Conservation (phyloP, 495 filamentous ascomycete genomes). For the Penicillium longicatenatum region DNA sequence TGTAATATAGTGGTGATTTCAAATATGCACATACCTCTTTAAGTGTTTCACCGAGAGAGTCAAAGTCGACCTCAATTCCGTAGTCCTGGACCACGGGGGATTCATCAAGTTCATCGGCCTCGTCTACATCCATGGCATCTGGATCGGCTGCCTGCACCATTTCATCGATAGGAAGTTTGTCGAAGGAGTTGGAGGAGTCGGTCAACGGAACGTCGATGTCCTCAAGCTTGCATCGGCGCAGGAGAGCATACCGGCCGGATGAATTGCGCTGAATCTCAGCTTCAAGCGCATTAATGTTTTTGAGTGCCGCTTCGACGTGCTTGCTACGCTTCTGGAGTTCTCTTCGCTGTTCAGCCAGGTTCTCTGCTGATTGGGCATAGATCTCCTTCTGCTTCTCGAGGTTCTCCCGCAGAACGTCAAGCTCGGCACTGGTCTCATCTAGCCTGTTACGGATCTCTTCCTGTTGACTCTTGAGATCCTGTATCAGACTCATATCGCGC, state of each 20-base stretch:
- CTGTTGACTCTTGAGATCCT: constrained; percentile 72
- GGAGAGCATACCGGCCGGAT: constrained; percentile 75
- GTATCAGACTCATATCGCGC: constrained; percentile 64
- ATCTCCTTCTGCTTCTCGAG: constrained; percentile 67
- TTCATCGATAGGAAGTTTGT: constrained; percentile 85
- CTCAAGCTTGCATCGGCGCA: constrained; percentile 90
- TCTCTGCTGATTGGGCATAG: constrained; percentile 68
- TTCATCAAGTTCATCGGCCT: constrained; percentile 51
- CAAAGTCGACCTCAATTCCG: constrained; percentile 90
- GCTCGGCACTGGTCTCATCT: constrained; percentile 70
- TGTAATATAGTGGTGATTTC: neutral
- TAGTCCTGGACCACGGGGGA: constrained; percentile 72
- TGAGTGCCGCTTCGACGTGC: constrained; percentile 77
- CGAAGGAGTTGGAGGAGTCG: constrained; percentile 71
- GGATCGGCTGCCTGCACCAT: constrained; percentile 64
- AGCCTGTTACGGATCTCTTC: constrained; percentile 70
- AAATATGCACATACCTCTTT: constrained; percentile 60
- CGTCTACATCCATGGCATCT: constrained; percentile 88
- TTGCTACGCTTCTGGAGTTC: constrained; percentile 84
- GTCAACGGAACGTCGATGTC: constrained; percentile 84
- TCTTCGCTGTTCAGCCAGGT: constrained; percentile 75
- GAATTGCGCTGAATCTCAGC: constrained; percentile 80
- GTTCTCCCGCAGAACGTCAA: constrained; percentile 72
- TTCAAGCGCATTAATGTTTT: constrained; percentile 76
- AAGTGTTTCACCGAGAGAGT: constrained; percentile 80